Evolutionary conservation across 164 flowering plant species (phyloP).

Genomic region (Hamamelis virginiana): DNA sequence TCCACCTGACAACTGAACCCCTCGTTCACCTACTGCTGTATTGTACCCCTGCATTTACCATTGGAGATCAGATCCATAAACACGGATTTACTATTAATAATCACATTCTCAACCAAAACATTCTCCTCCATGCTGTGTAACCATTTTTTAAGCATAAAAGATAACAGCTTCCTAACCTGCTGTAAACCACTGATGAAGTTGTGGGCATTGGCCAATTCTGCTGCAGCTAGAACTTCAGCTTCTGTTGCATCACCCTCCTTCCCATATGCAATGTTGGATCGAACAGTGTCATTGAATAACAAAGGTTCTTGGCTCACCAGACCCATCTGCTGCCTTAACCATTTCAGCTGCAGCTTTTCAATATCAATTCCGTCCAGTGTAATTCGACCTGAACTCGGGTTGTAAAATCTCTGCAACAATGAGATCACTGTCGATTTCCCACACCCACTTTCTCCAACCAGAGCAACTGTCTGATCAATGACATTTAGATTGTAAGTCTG

Average conservation of each 20-base stretch:
- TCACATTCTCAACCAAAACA: too few species aligned
- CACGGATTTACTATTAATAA: too few species aligned
- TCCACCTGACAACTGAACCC: constrained; percentile 40
- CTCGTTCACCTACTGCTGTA: constrained; percentile 39
- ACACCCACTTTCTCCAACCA: constrained; percentile 53
- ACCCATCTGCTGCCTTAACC: constrained; percentile 50
- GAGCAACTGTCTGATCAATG: constrained; percentile 34
- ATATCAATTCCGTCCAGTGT: constrained; percentile 41
- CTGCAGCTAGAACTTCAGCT: constrained; percentile 35
- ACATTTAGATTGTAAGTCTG: background rate
- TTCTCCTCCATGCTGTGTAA: too few species aligned
- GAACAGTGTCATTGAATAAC: constrained; percentile 40
- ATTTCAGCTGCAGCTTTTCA: constrained; percentile 28
- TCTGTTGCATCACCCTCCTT: constrained; percentile 36
- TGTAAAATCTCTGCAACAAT: constrained; percentile 43
- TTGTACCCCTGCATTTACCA: constrained; percentile 28
- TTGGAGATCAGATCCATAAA: too few species aligned
- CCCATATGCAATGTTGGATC: constrained; percentile 47
- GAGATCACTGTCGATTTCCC: constrained; percentile 51
- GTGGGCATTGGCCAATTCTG: constrained; percentile 48
- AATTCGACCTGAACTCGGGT: constrained; percentile 47
- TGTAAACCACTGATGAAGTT: constrained; percentile 38
- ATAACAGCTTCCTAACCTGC: constrained; percentile 19
- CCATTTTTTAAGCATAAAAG: too few species aligned
- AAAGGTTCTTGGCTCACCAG: constrained; percentile 50